Base-by-base conservation (phyloP, 1,284 basidiomycete species). In the Ganoderma leucocontextum region DNA sequence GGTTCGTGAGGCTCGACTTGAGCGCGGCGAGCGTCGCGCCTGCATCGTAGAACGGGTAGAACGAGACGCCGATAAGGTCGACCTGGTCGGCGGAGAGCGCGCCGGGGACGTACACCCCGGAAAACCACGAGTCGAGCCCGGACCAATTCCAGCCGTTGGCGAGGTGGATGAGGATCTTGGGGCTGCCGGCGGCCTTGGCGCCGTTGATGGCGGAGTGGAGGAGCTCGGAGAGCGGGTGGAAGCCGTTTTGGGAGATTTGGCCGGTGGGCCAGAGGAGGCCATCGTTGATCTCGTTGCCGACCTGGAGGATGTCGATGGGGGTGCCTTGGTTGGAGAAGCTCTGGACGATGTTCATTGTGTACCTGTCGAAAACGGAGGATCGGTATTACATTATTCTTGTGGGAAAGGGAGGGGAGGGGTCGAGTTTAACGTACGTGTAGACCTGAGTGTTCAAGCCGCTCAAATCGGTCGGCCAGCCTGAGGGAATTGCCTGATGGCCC, bases 221-320 rank as follows among this genome's bases (percentile, higher is more conserved):
- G 22, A 90, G 81, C 76, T 90, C 85, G 4, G 89, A 90, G 57
- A 87, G 82, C 13, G 83, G 82, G 47, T 83, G 82, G 72, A 85
- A 87, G 36, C 87, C 87, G 63, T 85, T 86, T 38, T 79, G 79
- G 29, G 86, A 88, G 67, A 88, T 88, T 49, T 81, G 78, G 42
- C 88, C 89, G 25, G 83, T 80, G 1, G 89, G 89, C 87, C 87
- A 91, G 25, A 91, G 83, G 41, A 91, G 78, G 10, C 89, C 89
- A 71, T 86, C 81, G 77, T 88, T 89, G 71, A 89, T 89, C 77
- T 90, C 87, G 72, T 90, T 89, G 17, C 88, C 87, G 70, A 89
- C 83, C 70, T 81, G 82, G n/a, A 89, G 80, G 70, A 87, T 85
- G 63, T 84, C 80, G 67, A 87, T 84, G 1, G 88, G 84, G 0